Evolutionary conservation across 805 yeast genomes (phyloP), one percentile per base, ranked within the genome.

Genomic region (Dipodascus geniculatus): DNA sequence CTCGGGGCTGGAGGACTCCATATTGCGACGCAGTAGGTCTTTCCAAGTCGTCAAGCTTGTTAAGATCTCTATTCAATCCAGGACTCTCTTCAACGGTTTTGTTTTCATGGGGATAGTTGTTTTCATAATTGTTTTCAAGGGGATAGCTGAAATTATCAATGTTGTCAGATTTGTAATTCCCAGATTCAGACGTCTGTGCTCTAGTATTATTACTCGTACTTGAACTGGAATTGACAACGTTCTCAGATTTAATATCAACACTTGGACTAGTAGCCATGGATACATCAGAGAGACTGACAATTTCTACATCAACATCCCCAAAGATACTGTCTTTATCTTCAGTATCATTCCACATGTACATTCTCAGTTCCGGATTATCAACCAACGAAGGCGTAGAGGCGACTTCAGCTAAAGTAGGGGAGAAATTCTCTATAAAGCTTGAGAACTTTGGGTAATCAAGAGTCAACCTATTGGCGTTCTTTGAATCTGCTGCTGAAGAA

Each of bases 341-440:
- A 22, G 28, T 8, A 22, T 4, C n/a, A 4, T 22, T 4, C 17
- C 17, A 47, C 49, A 47, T 47, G 31, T 8, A 47, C 9, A 23
- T 23, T 47, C n/a, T 9, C 6, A 47, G 49, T 22, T 47, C 49
- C n/a, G 49, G 49, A 16, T 22, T 22, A n/a, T 47, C 49, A 22
- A 17, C 28, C 17, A 47, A 23, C 14, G 24, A 22, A 22, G 49
- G 49, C 8, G 28, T 47, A 16, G 49, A 14, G 4, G 24, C 28
- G 9, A 47, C 31, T 14, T 47, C 31, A 17, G 4, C 44, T 17
- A 38, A 17, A 6, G 6, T 14, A 6, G 44, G 44, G 4, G 44
- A 38, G 20, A 38, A 38, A 14, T 6, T n/a, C 8, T 38, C 44
- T 6, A 38, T 9, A 17, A n/a, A 38, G 19, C 44, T 38, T 17